These are phyloP conservation scores for Stylosanthes scabra DNA, from an alignment of 331 rosid genomes.

Conservation along the genomic window DNA sequence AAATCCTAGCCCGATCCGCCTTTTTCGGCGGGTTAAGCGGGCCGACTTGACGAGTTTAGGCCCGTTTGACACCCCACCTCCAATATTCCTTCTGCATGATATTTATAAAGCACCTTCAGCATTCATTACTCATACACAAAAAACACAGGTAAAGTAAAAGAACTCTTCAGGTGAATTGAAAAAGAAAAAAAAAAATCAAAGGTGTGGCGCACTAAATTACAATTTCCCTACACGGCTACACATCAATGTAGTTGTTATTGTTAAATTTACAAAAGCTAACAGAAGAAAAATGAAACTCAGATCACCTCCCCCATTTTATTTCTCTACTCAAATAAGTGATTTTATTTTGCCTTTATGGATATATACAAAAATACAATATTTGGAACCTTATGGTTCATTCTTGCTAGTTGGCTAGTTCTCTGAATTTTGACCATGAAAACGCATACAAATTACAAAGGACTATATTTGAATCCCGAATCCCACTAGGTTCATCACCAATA, in stretches of 20 bases:
- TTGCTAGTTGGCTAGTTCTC: not conserved
- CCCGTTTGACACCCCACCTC: too few relatives aligned
- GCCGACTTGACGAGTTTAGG: too few relatives aligned
- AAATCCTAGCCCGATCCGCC: too few relatives aligned
- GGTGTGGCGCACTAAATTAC: slow-evolving; percentile 9
- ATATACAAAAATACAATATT: not conserved
- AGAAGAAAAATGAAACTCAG: slow-evolving; percentile 1
- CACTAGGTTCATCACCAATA: not conserved
- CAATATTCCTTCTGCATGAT: slow-evolving; percentile 89
- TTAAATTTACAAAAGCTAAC: slow-evolving; percentile 13
- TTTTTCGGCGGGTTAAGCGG: too few relatives aligned
- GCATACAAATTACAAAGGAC: not conserved
- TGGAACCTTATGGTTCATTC: not conserved
- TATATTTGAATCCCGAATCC: not conserved
- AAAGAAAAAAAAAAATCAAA: slow-evolving; percentile 21
- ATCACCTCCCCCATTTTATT: not conserved
- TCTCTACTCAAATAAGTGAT: too few relatives aligned
- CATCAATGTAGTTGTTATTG: not conserved
- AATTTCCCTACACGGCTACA: not conserved
- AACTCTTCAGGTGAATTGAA: slow-evolving; percentile 4
- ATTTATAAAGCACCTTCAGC: slow-evolving; percentile 26
- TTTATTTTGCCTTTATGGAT: not conserved
- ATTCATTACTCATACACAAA: slow-evolving; percentile 29
- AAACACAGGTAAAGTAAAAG: not conserved
- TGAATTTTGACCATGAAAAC: slow-evolving; percentile 4